Evolutionary conservation across 768 basidiomycete species (phyloP).

Genomic region (Leccinellum albellum): DNA sequence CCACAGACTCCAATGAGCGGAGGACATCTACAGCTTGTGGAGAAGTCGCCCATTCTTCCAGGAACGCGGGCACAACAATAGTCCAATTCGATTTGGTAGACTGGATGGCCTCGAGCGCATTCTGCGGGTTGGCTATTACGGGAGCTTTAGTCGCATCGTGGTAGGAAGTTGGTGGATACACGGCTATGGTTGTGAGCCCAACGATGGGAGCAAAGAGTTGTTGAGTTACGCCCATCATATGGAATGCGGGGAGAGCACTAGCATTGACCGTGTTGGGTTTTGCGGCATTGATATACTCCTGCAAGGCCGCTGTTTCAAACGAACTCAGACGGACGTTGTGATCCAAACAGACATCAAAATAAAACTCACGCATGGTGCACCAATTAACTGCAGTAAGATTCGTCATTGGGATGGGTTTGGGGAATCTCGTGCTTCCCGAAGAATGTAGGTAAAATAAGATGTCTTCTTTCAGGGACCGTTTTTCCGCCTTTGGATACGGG

Average conservation of each 20-base stretch:
- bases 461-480: slow-evolving; percentile 10
- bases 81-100: slow-evolving; percentile 14
- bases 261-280: background rate
- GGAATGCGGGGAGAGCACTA: background rate
- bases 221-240: background rate
- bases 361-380: slow-evolving; percentile 33
- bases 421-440: slow-evolving; percentile 48
- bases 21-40: slow-evolving; percentile 20
- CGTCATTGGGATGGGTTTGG: slow-evolving; percentile 39
- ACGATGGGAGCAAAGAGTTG: background rate
- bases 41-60: slow-evolving; percentile 21
- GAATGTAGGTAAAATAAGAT: slow-evolving; percentile 42
- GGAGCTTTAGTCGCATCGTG: slow-evolving; percentile 8
- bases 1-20: slow-evolving; percentile 16
- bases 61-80: slow-evolving; percentile 20
- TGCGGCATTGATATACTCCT: background rate
- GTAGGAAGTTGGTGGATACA: background rate
- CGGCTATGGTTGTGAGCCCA: background rate
- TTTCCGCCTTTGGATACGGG: slow-evolving; percentile 7
- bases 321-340: background rate
- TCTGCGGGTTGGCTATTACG: slow-evolving; percentile 20
- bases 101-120: slow-evolving; percentile 15
- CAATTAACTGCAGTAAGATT: slow-evolving; percentile 31
- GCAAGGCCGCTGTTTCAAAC: background rate
- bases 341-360: background rate